Percentiles rank a stretch among this genome's conserved stretches.
These are phyloP conservation scores for Ustilago cynodontis DNA, from an alignment of 1,284 basidiomycete species.

Conservation along the genomic window DNA sequence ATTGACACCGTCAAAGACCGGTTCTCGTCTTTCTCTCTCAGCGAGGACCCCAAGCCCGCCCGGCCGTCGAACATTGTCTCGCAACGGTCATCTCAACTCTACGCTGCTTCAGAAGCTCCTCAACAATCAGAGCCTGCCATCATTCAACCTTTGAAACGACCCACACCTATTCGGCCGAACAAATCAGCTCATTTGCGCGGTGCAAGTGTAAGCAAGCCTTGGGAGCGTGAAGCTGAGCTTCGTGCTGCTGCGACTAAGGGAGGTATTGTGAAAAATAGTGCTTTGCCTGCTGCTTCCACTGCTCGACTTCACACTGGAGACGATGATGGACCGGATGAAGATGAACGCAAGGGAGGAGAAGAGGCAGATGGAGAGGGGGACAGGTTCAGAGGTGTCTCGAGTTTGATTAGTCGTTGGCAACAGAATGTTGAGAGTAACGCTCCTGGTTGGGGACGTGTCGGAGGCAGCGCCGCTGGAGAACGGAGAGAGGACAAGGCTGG, in stretches of 20 bases:
- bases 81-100: slow-evolving; percentile 4
- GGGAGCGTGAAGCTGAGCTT: slow-evolving; percentile 57
- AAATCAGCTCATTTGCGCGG: slow-evolving; percentile 12
- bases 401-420: slow-evolving; percentile 50
- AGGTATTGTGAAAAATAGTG: slow-evolving; percentile 24
- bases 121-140: slow-evolving; percentile 11
- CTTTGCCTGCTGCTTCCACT: slow-evolving; percentile 20
- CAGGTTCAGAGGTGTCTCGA: slow-evolving; percentile 44
- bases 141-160: slow-evolving; percentile 33
- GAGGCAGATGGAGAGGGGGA: slow-evolving; percentile 19
- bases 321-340: background rate
- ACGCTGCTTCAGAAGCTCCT: background rate
- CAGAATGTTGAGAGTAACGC: slow-evolving; percentile 50
- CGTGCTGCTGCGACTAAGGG: slow-evolving; percentile 24
- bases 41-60: background rate
- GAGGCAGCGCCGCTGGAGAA: slow-evolving; percentile 1
- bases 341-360: background rate
- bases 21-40: slow-evolving; percentile 9
- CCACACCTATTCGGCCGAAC: slow-evolving; percentile 31
- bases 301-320: slow-evolving; percentile 1
- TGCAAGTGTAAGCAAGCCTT: slow-evolving; percentile 40
- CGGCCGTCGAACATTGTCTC: slow-evolving; percentile 9
- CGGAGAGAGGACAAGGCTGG: slow-evolving; percentile 5
- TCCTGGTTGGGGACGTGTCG: slow-evolving; percentile 55
- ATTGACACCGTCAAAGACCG: slow-evolving; percentile 10